Evolutionary conservation across 345 rosid genomes (phyloP).

Genomic region (Lenwebbia sp.): DNA sequence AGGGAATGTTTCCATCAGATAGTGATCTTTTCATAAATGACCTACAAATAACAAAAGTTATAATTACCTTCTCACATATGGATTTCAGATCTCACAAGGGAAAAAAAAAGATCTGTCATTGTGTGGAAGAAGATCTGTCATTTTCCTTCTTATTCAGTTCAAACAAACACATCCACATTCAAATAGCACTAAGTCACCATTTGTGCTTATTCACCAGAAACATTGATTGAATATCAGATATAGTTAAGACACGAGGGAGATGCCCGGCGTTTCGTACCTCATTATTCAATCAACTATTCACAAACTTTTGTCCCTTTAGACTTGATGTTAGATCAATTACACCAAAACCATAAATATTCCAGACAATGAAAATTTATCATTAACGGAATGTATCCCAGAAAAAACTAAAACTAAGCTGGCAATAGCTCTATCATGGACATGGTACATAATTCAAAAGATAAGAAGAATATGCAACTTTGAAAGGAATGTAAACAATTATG

Average conservation of each 20-base stretch:
- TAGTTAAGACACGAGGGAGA: background rate
- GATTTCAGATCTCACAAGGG: background rate
- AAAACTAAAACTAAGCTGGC: background rate
- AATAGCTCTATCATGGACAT: background rate
- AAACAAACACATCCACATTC: background rate
- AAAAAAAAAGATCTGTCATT: background rate
- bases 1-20: slow-evolving; percentile 68
- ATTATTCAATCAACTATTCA: background rate
- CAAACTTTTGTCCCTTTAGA: background rate
- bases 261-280: background rate
- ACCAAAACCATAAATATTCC: background rate
- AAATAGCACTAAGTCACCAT: background rate
- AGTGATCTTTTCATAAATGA: slow-evolving; percentile 58
- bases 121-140: background rate
- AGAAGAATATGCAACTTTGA: background rate
- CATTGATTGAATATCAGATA: background rate
- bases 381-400: background rate
- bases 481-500: background rate
- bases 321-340: background rate
- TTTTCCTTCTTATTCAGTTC: background rate
- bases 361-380: background rate
- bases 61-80: background rate
- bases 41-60: slow-evolving; percentile 17
- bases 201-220: background rate
- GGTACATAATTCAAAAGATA: background rate